Conservation (phyloP, 2,329 filamentous ascomycete species). For the Cytospora mali region DNA sequence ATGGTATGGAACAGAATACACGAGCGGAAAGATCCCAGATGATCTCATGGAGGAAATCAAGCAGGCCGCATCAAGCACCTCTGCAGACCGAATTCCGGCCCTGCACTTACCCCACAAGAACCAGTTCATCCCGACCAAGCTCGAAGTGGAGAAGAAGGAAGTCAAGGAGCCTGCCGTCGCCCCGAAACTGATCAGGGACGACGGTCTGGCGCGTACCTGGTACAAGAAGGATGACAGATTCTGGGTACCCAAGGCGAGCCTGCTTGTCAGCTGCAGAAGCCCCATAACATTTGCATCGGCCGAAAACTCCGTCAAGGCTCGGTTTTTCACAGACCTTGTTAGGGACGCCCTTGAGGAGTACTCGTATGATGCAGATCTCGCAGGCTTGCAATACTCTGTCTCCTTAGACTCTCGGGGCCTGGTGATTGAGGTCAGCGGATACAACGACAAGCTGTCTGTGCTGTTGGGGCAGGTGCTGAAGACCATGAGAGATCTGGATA, state of each 20-base stretch:
- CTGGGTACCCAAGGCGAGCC: constrained; percentile 93
- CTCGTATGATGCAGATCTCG: constrained; percentile 92
- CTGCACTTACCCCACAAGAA: constrained; percentile 91
- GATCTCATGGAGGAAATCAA: constrained; percentile 74
- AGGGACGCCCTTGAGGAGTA: constrained; percentile 89
- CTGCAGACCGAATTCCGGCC: constrained; percentile 63
- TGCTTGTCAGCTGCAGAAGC: constrained; percentile 79
- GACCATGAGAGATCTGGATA: constrained; percentile 80
- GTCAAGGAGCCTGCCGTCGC: constrained; percentile 72
- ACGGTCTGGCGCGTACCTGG: constrained; percentile 80
- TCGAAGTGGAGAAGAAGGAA: constrained; percentile 94
- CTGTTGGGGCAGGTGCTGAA: constrained; percentile 85
- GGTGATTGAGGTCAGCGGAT: constrained; percentile 79
- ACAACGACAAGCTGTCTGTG: constrained; percentile 94
- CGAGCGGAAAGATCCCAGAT: constrained; percentile 74
- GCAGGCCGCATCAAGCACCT: constrained; percentile 60
- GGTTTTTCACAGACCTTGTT: constrained; percentile 82
- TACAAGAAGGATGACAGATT: constrained; percentile 99
- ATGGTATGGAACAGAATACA: constrained; percentile 98
- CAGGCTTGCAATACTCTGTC: constrained; percentile 84
- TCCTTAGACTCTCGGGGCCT: constrained; percentile 71
- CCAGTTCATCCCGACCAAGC: constrained; percentile 89
- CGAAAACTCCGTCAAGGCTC: constrained; percentile 75
- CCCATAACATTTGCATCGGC: constrained; percentile 79
- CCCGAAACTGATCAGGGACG: constrained; percentile 84